phyloP scores from a whole-genome alignment of 2,329 filamentous ascomycete species.

The Triangularia setosa region DNA sequence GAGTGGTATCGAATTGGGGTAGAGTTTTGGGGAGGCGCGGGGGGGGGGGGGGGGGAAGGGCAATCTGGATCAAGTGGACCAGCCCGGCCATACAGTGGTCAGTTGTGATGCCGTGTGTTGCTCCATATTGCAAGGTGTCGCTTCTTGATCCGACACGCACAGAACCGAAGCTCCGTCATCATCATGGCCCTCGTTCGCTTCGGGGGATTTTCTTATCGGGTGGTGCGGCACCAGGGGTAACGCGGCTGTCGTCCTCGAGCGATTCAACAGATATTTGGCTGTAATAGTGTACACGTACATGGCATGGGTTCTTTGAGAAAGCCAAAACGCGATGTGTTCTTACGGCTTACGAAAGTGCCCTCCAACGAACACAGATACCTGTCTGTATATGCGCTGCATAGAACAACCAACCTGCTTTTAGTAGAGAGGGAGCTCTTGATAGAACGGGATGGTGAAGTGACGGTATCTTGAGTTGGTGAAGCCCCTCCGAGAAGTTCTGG shows the following conservation, averaged over 20 bases:
- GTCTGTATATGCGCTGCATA: too few species aligned
- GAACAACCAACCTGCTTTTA: too few species aligned
- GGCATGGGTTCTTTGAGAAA: background rate
- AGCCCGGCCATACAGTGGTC: background rate
- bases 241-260: background rate
- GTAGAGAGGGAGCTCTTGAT: too few species aligned
- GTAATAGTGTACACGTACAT: too few species aligned
- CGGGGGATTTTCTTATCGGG: background rate
- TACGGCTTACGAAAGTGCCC: too few species aligned
- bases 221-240: background rate
- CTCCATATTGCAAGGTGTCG: constrained; percentile 1
- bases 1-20: constrained; percentile 16
- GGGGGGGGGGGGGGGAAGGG: too few species aligned
- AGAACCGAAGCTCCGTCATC: background rate
- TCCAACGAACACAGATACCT: too few species aligned
- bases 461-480: too few species aligned
- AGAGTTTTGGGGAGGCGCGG: too few species aligned
- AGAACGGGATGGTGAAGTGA: too few species aligned
- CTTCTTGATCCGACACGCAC: background rate
- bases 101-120: too few species aligned
- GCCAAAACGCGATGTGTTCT: background rate
- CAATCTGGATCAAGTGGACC: constrained; percentile 24
- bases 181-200: background rate
- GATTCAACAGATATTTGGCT: background rate
- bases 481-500: too few species aligned